These are phyloP conservation scores for Erodium moschatum DNA, from an alignment of 441 rosid genomes.

Conservation along the genomic window DNA sequence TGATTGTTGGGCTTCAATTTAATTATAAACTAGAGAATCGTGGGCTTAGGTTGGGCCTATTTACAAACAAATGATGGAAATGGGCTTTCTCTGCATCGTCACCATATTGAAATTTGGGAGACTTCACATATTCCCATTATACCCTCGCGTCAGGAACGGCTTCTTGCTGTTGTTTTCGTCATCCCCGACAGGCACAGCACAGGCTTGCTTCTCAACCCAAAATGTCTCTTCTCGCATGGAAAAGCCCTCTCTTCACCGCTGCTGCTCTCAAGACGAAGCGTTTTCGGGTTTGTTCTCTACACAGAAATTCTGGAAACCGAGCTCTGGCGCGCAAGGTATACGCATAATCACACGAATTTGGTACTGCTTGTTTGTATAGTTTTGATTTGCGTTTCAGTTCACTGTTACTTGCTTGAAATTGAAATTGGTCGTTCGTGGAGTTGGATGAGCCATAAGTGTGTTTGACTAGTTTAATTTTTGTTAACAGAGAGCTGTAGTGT, in stretches of 20 bases:
- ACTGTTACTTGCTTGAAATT: no score
- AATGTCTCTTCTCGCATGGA: slow-evolving; percentile 2
- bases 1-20: no score
- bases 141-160: not conserved
- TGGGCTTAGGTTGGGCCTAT: no score
- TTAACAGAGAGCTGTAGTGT: not conserved
- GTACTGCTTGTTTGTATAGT: not conserved
- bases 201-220: slow-evolving; percentile 1
- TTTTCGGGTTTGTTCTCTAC: slow-evolving; percentile 1
- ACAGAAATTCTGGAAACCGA: not conserved
- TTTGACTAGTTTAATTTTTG: not conserved
- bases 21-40: no score
- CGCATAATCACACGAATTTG: not conserved
- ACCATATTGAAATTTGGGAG: no score
- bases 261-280: not conserved
- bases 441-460: no score
- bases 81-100: no score
- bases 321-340: slow-evolving; percentile 8
- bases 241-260: not conserved
- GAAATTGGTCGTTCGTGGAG: no score
- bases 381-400: no score
- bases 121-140: not conserved
- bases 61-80: no score
- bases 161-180: not conserved
- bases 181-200: not conserved